Evolutionary conservation across 2,329 filamentous ascomycete genomes (phyloP).

Genomic region (Capronia epimyces): DNA sequence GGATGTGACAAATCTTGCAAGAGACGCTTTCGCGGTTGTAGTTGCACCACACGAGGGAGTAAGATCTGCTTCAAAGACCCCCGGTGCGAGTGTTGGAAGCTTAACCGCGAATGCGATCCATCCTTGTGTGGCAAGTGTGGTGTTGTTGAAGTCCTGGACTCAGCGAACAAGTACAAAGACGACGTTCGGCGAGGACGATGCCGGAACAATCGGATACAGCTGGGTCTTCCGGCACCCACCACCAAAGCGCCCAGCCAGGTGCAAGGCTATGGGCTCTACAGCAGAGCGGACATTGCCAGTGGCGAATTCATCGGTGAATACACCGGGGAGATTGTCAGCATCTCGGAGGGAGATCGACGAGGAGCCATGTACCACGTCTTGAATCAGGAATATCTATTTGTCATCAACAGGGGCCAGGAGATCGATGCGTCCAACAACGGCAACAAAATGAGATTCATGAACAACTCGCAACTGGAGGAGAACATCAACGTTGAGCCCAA

Average conservation of each 20-base stretch:
- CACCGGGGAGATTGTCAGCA: conserved; percentile 68
- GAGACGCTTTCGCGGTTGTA: conserved; percentile 29
- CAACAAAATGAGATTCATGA: conserved; percentile 78
- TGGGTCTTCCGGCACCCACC: conserved; percentile 59
- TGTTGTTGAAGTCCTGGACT: conserved; percentile 62
- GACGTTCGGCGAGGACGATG: conserved; percentile 56
- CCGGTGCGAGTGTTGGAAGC: conserved; percentile 62
- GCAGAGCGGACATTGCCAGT: conserved; percentile 60
- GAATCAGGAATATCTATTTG: conserved; percentile 47
- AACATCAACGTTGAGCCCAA: conserved; percentile 59
- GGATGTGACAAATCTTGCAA: conserved; percentile 26
- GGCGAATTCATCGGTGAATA: conserved; percentile 79
- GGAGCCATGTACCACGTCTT: conserved; percentile 48
- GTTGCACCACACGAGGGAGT: conserved; percentile 19
- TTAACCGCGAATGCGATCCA: conserved; percentile 76
- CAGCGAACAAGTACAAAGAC: conserved; percentile 58
- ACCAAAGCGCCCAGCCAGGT: conserved; percentile 62
- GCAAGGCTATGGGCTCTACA: conserved; percentile 66
- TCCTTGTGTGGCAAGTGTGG: conserved; percentile 68
- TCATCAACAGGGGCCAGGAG: conserved; percentile 47
- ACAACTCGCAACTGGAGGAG: conserved; percentile 58
- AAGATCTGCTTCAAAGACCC: conserved; percentile 27
- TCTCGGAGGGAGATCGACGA: conserved; percentile 63
- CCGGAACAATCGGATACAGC: conserved; percentile 67
- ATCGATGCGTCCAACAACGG: conserved; percentile 71